Evolutionary conservation across 257 asterid species (phyloP).

Genomic region (Rubia yunnanensis): DNA sequence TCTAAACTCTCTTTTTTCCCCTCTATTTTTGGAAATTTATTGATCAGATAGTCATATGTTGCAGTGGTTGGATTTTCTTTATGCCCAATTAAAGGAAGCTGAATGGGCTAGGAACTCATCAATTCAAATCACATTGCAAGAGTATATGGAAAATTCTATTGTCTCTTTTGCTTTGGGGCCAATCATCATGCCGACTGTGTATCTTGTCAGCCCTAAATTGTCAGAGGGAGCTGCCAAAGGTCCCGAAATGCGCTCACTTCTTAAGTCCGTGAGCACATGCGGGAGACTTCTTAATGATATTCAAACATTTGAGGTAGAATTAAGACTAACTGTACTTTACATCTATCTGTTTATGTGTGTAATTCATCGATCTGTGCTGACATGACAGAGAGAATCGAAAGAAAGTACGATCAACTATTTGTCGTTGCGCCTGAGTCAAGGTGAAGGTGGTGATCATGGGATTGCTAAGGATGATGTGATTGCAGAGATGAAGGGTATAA

Average conservation of each 20-base stretch:
- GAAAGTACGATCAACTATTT: conserved; percentile 58
- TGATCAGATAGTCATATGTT: no score
- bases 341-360: not conserved
- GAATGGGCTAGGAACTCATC: conserved; percentile 43
- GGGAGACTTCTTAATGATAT: conserved; percentile 93
- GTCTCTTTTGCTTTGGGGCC: conserved; percentile 86
- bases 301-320: conserved; percentile 53
- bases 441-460: conserved; percentile 17
- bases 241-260: conserved; percentile 46
- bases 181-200: conserved; percentile 65
- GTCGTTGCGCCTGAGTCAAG: conserved; percentile 33
- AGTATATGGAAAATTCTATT: conserved; percentile 56
- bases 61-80: conserved; percentile 58
- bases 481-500: conserved; percentile 31
- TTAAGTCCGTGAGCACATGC: conserved; percentile 53
- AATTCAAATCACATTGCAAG: conserved; percentile 41
- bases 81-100: conserved; percentile 70
- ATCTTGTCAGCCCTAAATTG: conserved; percentile 72
- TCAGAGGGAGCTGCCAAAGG: conserved; percentile 53
- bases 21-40: no score
- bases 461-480: conserved; percentile 38
- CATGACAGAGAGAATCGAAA: conserved; percentile 62
- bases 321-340: not conserved
- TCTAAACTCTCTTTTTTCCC: no score
- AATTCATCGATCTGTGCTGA: not conserved